Evolutionary conservation across 2,329 filamentous ascomycete genomes (phyloP).

Genomic region (Dryadomyces sulphureus): DNA sequence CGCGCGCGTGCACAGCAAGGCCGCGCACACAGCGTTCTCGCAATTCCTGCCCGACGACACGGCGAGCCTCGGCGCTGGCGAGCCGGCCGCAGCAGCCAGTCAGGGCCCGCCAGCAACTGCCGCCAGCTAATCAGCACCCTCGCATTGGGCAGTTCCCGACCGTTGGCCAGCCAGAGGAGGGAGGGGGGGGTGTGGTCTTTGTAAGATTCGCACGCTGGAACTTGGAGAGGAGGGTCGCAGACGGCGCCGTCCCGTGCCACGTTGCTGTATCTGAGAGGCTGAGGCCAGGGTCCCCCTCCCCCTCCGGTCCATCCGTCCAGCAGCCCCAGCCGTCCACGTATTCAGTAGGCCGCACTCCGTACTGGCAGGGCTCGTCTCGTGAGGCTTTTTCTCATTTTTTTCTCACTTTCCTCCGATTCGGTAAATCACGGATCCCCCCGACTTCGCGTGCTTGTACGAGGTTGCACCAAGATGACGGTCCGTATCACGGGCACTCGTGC

Average conservation of each 20-base stretch:
- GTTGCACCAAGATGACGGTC: background rate
- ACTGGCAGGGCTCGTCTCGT: background rate
- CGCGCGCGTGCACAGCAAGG: no score
- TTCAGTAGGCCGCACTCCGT: background rate
- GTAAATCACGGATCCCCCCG: background rate
- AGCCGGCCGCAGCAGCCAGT: no score
- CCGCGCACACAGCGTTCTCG: no score
- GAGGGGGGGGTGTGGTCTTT: no score
- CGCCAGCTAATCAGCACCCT: no score
- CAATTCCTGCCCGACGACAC: no score
- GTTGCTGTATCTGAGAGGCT: constrained; percentile 11
- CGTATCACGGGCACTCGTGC: background rate
- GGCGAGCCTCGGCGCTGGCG: no score
- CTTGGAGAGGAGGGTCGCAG: background rate
- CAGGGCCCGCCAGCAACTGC: no score
- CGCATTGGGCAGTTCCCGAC: no score
- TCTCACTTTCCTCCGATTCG: background rate
- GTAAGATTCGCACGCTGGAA: background rate
- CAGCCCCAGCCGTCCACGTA: background rate
- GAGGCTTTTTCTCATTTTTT: background rate
- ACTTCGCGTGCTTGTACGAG: background rate
- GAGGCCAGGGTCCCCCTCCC: background rate
- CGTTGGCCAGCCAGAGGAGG: no score
- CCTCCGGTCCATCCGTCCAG: background rate
- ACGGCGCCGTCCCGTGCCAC: constrained; percentile 6